phyloP scores from a whole-genome alignment of 2,329 filamentous ascomycete genomes.

The Fusarium sp. region DNA sequence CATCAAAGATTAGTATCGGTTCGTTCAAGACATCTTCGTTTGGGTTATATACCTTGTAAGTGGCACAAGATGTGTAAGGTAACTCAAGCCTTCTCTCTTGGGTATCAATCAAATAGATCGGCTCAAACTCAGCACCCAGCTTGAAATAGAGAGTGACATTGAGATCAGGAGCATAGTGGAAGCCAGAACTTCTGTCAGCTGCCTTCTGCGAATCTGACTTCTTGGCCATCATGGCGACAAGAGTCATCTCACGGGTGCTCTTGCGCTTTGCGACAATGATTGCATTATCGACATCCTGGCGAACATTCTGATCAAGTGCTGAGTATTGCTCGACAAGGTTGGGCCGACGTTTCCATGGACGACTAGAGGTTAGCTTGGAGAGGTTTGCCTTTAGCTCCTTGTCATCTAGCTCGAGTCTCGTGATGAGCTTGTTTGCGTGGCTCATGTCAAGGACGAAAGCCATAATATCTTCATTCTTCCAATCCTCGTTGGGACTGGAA shows the following conservation, averaged over 20 bases:
- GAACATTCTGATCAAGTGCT: not conserved
- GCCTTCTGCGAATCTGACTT: not conserved
- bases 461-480: not conserved
- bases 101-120: not conserved
- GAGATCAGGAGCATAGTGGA: not conserved
- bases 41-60: not conserved
- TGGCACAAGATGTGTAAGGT: not conserved
- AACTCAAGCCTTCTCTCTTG: not conserved
- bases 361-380: not conserved
- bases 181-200: not conserved
- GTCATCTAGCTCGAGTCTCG: not conserved
- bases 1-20: fast-evolving
- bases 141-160: not conserved
- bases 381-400: not conserved
- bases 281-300: not conserved
- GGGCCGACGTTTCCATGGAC: not conserved
- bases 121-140: not conserved
- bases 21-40: fast-evolving
- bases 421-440: not conserved
- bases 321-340: not conserved
- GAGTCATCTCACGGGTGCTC: not conserved
- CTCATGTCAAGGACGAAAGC: not conserved
- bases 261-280: not conserved
- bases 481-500: not conserved
- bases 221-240: not conserved